Conservation (phyloP, 1,284 basidiomycete genomes). For the Cutaneotrichosporon dermatis region DNA sequence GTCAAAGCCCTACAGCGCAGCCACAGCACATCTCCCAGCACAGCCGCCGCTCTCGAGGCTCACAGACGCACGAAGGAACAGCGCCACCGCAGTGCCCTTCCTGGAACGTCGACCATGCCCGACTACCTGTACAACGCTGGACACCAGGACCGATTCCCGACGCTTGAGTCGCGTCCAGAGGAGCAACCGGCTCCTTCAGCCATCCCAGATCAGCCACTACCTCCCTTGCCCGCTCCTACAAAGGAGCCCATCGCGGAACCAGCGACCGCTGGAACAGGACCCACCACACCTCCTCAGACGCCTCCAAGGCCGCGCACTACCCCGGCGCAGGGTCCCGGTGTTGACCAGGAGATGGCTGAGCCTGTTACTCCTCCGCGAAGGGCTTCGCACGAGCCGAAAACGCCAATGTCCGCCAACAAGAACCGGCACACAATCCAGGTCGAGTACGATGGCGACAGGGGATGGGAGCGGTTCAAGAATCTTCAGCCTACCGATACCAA, state of each 20-base stretch:
- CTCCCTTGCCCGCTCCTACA: background rate
- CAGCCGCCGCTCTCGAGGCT: conserved; percentile 25
- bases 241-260: too few relatives aligned
- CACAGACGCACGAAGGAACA: conserved; percentile 29
- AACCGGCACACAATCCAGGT: conserved; percentile 86
- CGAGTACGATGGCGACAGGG: conserved; percentile 61
- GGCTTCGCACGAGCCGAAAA: conserved; percentile 2
- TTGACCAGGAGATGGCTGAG: background rate
- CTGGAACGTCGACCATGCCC: conserved; percentile 45
- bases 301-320: background rate
- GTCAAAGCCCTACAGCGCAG: conserved; percentile 34
- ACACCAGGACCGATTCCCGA: conserved; percentile 7
- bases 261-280: too few relatives aligned
- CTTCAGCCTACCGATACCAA: background rate
- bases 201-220: background rate
- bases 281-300: background rate
- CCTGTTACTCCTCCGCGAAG: conserved; percentile 2
- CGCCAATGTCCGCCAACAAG: conserved; percentile 42
- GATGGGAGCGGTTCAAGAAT: conserved; percentile 9
- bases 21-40: conserved; percentile 35
- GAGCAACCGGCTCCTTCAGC: background rate
- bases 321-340: background rate
- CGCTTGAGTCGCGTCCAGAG: background rate
- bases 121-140: conserved; percentile 37
- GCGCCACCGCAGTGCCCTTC: conserved; percentile 49